Conservation (phyloP, 441 rosid genomes). For the Adansonia madagascariensis region DNA sequence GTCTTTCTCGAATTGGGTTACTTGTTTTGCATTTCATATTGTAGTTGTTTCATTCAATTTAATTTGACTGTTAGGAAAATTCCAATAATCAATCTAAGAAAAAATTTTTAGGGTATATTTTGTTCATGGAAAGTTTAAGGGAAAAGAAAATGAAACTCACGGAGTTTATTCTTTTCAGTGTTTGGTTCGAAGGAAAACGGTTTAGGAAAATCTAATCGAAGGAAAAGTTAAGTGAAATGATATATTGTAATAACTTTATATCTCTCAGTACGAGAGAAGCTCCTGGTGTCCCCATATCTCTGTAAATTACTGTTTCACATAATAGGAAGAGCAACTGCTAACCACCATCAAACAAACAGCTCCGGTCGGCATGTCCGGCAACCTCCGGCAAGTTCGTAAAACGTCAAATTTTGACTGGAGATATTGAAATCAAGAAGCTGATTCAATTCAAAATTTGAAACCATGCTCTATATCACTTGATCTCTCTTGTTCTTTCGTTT, state of each 20-base stretch:
- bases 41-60: background rate
- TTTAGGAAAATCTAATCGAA: background rate
- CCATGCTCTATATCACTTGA: background rate
- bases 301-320: constrained; percentile 1
- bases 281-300: background rate
- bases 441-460: background rate
- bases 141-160: background rate
- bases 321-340: background rate
- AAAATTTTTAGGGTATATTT: background rate
- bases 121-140: background rate
- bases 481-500: background rate
- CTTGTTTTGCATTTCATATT: background rate
- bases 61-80: background rate
- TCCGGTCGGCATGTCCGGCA: background rate
- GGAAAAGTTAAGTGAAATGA: background rate
- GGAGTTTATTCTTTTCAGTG: background rate
- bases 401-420: background rate
- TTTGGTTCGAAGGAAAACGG: background rate
- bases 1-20: constrained; percentile 13
- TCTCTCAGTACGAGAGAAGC: background rate
- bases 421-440: background rate
- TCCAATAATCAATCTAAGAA: background rate
- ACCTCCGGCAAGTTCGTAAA: background rate
- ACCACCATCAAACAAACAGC: background rate
- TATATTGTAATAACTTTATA: background rate